Percentiles rank a stretch among this genome's conserved stretches.
These are phyloP conservation scores for Tarenaya hassleriana DNA, from an alignment of 345 rosid genomes.

Conservation along the genomic window DNA sequence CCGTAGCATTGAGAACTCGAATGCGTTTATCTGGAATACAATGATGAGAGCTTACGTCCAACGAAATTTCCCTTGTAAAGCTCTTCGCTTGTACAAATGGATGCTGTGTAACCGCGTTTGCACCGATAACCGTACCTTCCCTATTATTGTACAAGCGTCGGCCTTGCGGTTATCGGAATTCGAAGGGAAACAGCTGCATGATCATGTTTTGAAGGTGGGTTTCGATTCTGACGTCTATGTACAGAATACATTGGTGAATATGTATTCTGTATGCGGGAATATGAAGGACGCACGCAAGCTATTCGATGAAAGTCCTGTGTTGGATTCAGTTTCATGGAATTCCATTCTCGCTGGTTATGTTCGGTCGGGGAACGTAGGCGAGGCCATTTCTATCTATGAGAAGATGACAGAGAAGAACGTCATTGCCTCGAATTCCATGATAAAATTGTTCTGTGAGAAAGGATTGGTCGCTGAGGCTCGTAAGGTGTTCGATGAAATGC, in stretches of 20 bases:
- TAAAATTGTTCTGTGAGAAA: constrained; percentile 42
- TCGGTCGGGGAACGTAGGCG: constrained; percentile 33
- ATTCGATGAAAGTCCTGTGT: constrained; percentile 41
- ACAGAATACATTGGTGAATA: constrained; percentile 40
- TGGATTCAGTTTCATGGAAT: constrained; percentile 58
- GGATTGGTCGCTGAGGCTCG: constrained; percentile 37
- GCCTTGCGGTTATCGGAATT: constrained; percentile 29
- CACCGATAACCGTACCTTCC: constrained; percentile 45
- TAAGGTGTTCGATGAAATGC: constrained; percentile 36
- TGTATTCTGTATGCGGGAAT: constrained; percentile 43
- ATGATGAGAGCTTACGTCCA: constrained; percentile 44
- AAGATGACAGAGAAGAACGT: constrained; percentile 43
- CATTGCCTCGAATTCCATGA: constrained; percentile 58
- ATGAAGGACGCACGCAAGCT: constrained; percentile 35
- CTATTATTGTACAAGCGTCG: constrained; percentile 42
- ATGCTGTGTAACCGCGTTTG: constrained; percentile 34
- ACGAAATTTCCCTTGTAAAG: constrained; percentile 28
- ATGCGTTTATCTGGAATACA: constrained; percentile 43
- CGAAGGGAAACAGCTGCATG: constrained; percentile 45
- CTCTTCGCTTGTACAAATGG: constrained; percentile 32
- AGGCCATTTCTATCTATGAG: constrained; percentile 36
- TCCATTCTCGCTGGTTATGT: constrained; percentile 52
- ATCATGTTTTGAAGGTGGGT: constrained; percentile 38
- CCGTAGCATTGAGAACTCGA: constrained; percentile 31
- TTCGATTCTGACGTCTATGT: constrained; percentile 43